phyloP scores from a whole-genome alignment of 306 rosid genomes.

The Cucurbita maxima region DNA sequence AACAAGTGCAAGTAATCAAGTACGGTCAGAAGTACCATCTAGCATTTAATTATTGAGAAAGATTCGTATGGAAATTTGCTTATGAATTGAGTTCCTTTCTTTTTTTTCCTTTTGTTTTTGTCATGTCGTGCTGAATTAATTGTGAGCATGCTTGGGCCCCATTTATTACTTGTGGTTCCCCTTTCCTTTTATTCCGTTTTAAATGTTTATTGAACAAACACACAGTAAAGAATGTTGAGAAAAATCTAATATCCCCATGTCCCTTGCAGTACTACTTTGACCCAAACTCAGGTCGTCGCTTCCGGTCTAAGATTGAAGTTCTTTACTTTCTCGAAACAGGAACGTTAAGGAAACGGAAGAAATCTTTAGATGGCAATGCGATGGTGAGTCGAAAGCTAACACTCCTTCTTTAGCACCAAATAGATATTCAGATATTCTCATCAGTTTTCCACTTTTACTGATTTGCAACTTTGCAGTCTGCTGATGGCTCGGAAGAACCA shows the following conservation, averaged over 20 bases:
- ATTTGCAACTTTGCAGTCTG: conserved; percentile 8
- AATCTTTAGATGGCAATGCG: conserved; percentile 10
- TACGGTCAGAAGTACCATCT: not conserved
- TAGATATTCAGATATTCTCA: not conserved
- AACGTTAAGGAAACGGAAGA: conserved; percentile 16
- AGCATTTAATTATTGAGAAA: not conserved
- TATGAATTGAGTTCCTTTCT: not conserved
- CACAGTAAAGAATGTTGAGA: not conserved
- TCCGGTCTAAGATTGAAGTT: conserved; percentile 48
- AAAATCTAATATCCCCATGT: conserved; percentile 4
- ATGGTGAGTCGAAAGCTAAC: conserved; percentile 17
- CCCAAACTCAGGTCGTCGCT: conserved; percentile 30
- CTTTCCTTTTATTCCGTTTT: not conserved
- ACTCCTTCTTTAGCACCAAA: not conserved
- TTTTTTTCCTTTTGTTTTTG: not conserved
- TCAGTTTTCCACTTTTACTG: not conserved
- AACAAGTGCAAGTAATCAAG: not conserved
- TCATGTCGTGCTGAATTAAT: not conserved
- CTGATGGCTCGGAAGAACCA: conserved; percentile 11
- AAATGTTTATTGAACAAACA: not conserved
- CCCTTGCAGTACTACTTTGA: conserved; percentile 38
- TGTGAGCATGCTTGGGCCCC: conserved; percentile 2
- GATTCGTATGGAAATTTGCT: not conserved
- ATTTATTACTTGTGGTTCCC: not conserved
- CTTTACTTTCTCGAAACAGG: conserved; percentile 39